Conservation (phyloP, 1,284 basidiomycete genomes). For the Afroboletus lepidellus region DNA sequence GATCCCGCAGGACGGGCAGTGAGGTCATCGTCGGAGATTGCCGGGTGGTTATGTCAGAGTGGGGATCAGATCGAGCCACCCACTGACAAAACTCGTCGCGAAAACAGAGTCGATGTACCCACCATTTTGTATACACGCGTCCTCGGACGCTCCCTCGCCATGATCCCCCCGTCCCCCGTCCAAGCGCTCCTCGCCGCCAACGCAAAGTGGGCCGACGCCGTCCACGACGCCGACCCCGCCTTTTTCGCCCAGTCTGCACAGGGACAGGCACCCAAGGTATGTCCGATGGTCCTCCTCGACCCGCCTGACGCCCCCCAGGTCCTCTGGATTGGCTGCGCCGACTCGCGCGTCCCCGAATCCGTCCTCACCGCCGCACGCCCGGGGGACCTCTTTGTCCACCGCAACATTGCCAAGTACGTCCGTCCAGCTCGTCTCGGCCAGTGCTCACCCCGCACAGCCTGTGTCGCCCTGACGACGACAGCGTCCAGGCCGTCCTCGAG, state of each 20-base stretch:
- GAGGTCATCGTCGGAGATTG: too few relatives aligned
- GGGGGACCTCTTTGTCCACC: slow-evolving; percentile 69
- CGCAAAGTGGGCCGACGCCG: slow-evolving; percentile 59
- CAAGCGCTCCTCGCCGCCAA: slow-evolving; percentile 55
- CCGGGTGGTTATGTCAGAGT: slow-evolving; percentile 10
- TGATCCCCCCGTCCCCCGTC: slow-evolving; percentile 29
- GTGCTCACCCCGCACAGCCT: slow-evolving; percentile 47
- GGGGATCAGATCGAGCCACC: slow-evolving; percentile 11
- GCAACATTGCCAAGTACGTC: slow-evolving; percentile 63
- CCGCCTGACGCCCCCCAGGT: slow-evolving; percentile 37
- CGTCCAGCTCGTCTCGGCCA: background rate
- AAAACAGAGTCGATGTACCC: too few relatives aligned
- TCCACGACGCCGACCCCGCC: slow-evolving; percentile 52
- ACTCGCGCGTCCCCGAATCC: slow-evolving; percentile 65
- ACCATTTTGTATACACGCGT: too few relatives aligned
- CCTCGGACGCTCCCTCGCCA: slow-evolving; percentile 9
- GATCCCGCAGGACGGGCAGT: slow-evolving; percentile 23
- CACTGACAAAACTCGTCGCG: too few relatives aligned
- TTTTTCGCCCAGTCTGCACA: slow-evolving; percentile 62
- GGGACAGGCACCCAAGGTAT: slow-evolving; percentile 73
- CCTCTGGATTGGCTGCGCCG: slow-evolving; percentile 74
- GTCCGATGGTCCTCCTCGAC: slow-evolving; percentile 7
- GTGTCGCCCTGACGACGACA: slow-evolving; percentile 79
- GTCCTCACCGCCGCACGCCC: slow-evolving; percentile 55
- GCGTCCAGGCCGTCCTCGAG: slow-evolving; percentile 73